Conservation (phyloP, 345 rosid species). For the Alliaria petiolata region DNA sequence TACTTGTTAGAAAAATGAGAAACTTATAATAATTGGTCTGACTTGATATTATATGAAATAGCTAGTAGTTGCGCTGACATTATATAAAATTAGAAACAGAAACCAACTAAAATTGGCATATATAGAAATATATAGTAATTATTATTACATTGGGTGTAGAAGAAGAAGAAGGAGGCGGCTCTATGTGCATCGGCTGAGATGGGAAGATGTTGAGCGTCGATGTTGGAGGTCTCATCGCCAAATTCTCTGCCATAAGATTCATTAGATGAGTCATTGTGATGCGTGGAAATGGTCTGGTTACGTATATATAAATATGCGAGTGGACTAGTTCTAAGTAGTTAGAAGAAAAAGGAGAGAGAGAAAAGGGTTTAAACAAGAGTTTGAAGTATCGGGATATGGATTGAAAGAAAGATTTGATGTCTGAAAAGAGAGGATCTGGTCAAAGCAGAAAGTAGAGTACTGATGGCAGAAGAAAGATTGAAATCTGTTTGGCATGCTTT, state of each 20-base stretch:
- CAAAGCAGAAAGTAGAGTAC: constrained; percentile 60
- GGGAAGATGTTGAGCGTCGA: constrained; percentile 96
- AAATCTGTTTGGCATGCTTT: constrained; percentile 54
- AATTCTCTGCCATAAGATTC: constrained; percentile 49
- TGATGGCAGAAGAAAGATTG: constrained; percentile 36
- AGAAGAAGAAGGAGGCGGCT: constrained; percentile 46
- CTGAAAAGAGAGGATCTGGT: constrained; percentile 57
- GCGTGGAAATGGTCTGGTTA: constrained; percentile 15
- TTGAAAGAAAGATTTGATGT: constrained; percentile 32
- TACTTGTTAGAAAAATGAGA: constrained; percentile 20
- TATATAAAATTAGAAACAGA: constrained; percentile 17
- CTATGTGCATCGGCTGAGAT: constrained; percentile 92
- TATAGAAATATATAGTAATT: neutral
- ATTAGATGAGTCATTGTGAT: constrained; percentile 13
- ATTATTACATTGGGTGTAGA: constrained; percentile 32
- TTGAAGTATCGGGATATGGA: constrained; percentile 9
- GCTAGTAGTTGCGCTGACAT: constrained; percentile 38
- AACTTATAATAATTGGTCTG: constrained; percentile 23
- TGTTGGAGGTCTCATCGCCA: constrained; percentile 93
- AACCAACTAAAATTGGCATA: constrained; percentile 31
- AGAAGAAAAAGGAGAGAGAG: constrained; percentile 20
- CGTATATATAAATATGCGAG: constrained; percentile 12
- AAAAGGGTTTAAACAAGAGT: constrained; percentile 29
- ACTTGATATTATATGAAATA: constrained; percentile 28
- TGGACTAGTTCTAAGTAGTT: constrained; percentile 21